A percentile compares a stretch with the other conserved stretches of the same genome.
phyloP scores from a whole-genome alignment of 306 rosid species.

The Dalbergia cultrata region DNA sequence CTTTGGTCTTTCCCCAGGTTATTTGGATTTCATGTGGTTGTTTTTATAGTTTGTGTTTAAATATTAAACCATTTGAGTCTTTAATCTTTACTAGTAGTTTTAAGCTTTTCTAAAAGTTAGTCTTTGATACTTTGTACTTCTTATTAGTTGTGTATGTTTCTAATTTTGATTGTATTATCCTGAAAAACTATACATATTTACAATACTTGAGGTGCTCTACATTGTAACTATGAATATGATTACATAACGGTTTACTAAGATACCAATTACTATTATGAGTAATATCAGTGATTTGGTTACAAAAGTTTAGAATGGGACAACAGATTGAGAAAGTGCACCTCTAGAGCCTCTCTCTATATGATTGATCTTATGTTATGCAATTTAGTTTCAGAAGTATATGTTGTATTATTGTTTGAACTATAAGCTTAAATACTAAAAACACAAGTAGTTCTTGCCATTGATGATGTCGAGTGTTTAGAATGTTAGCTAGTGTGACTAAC shows the following conservation, averaged over 20 bases:
- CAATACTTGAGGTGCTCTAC: slow-evolving; percentile 1
- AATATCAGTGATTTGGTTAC: slow-evolving; percentile 5
- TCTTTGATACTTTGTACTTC: not conserved
- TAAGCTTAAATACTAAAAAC: slow-evolving; percentile 9
- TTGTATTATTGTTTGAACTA: not conserved
- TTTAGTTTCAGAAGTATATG: not conserved
- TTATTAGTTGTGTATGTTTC: not conserved
- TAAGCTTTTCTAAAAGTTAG: not conserved
- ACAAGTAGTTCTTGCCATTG: not conserved
- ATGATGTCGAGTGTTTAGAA: not conserved
- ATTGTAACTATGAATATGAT: not conserved
- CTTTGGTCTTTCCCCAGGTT: not conserved
- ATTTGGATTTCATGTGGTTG: slow-evolving; percentile 2
- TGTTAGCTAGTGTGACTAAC: slow-evolving; percentile 7
- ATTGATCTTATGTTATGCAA: slow-evolving; percentile 24
- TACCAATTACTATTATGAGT: not conserved
- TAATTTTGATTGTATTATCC: not conserved
- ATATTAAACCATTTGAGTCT: not conserved
- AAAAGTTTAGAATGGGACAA: not conserved
- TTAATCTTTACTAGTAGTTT: not conserved
- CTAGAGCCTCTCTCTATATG: not conserved
- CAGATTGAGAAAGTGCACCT: slow-evolving; percentile 13
- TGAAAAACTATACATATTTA: not conserved
- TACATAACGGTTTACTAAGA: not conserved
- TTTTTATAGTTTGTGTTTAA: slow-evolving; percentile 11